Conservation (phyloP, 805 yeast species). For the Lipomyces sp. region DNA sequence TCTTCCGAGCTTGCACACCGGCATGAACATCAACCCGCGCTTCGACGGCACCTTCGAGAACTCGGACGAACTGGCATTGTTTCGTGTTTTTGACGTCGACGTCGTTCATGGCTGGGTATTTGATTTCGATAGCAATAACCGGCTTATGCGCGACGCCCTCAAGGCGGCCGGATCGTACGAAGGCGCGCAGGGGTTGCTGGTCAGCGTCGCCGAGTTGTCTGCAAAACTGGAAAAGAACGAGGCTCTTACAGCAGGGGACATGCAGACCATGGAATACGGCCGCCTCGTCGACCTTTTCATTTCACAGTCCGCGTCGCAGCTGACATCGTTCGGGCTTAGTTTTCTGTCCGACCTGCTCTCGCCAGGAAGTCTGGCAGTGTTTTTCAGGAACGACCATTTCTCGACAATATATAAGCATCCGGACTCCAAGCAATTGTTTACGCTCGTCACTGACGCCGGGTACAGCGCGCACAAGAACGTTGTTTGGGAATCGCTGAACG, state of each 20-base stretch:
- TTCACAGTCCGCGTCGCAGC: constrained; percentile 64
- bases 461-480: constrained; percentile 48
- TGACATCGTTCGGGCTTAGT: constrained; percentile 64
- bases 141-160: constrained; percentile 39
- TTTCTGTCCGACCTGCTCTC: constrained; percentile 46
- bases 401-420: constrained; percentile 53
- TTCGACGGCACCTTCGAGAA: constrained; percentile 59
- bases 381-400: constrained; percentile 90
- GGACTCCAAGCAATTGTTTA: constrained; percentile 48
- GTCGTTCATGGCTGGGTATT: constrained; percentile 84
- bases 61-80: constrained; percentile 54
- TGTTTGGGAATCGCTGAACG: constrained; percentile 78
- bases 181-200: constrained; percentile 55
- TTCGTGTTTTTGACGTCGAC: constrained; percentile 55
- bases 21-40: constrained; percentile 68
- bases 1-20: constrained; percentile 65
- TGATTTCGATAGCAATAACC: constrained; percentile 35
- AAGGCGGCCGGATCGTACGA: constrained; percentile 52
- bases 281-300: constrained; percentile 47
- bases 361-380: constrained; percentile 58
- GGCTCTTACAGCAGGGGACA: constrained; percentile 15
- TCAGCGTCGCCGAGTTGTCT: constrained; percentile 45
- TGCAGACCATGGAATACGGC: constrained; percentile 22
- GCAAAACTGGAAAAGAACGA: constrained; percentile 10
- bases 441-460: constrained; percentile 73